Evolutionary conservation across 306 rosid species (phyloP), one percentile per base, ranked within the genome.

Genomic region (Senna tora): DNA sequence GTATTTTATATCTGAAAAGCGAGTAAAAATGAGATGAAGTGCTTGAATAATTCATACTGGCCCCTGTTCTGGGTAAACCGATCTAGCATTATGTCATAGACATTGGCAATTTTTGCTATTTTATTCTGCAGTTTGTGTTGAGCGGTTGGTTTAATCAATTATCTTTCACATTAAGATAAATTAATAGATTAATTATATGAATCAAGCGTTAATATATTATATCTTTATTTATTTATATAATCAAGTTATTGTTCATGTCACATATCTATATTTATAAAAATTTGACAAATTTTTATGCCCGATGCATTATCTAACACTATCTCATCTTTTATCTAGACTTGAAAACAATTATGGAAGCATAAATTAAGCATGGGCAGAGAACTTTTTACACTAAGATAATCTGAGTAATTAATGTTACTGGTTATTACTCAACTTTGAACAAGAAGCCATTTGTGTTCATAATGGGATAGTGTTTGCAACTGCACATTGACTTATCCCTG

Each of bases 401-500:
- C 42, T 4, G 71, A 71, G 41, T 14, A 76, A 17, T 67, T 58
- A 20, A 51, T 1, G 47, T n/a, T 11, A 33, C 7, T 5, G 32
- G 47, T 52, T 64, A 58, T 25, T 49, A 73, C 36, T 58, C 43
- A 43, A 60, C 25, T 60, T 59, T 38, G 64, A 74, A 57, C 22
- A n/a, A 33, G 58, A 74, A 77, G 67, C 63, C 71, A 22, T 43
- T 58, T 73, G 61, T 12, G 82, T 16, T 62, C 52, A 11, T 62
- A 13, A 38, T 7, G 32, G 72, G 11, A 52, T 59, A 45, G 43
- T 19, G 41, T 71, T 75, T 20, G 16, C 77, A 81, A 74, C 82
- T 60, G 80, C 83, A 73, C 77, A 87, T 52, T 57, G 22, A 51
- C 46, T 74, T 41, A 63, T 77, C 82, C 80, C 83, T 22, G 58